These are phyloP conservation scores for Talaromyces atroroseus DNA, from an alignment of 2,329 filamentous ascomycete species.

Conservation along the genomic window DNA sequence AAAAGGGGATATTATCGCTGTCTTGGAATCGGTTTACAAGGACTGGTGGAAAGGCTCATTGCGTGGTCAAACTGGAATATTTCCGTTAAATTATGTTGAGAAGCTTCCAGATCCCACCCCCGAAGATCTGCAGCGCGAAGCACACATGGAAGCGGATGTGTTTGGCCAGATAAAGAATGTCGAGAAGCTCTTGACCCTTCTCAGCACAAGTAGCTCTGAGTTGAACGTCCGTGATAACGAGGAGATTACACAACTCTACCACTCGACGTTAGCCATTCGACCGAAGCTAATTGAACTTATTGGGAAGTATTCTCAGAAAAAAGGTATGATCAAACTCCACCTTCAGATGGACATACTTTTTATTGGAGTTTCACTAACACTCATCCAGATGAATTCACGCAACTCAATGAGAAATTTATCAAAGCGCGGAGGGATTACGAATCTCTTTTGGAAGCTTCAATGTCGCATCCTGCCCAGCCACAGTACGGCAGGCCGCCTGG, in stretches of 20 bases:
- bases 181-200: conserved; percentile 74
- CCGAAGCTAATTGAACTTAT: conserved; percentile 97
- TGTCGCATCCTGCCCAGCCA: conserved; percentile 84
- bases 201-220: conserved; percentile 79
- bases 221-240: conserved; percentile 88
- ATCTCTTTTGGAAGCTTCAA: conserved; percentile 87
- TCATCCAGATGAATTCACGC: conserved; percentile 82
- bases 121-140: conserved; percentile 90
- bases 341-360: conserved; percentile 9
- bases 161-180: conserved; percentile 73
- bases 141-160: conserved; percentile 84
- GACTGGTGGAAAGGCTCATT: conserved; percentile 99
- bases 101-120: conserved; percentile 91
- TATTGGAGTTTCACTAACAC: conserved; percentile 9
- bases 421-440: conserved; percentile 97
- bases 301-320: conserved; percentile 98
- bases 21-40: conserved; percentile 96
- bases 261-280: conserved; percentile 87
- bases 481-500: conserved; percentile 65
- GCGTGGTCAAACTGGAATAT: conserved; percentile 92
- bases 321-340: conserved; percentile 55
- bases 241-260: conserved; percentile 86
- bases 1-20: conserved; percentile 94
- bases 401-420: conserved; percentile 98
- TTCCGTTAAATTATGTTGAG: conserved; percentile 97